Conservation (phyloP, 2,329 filamentous ascomycete species). For the Scytalidium lignicola region DNA sequence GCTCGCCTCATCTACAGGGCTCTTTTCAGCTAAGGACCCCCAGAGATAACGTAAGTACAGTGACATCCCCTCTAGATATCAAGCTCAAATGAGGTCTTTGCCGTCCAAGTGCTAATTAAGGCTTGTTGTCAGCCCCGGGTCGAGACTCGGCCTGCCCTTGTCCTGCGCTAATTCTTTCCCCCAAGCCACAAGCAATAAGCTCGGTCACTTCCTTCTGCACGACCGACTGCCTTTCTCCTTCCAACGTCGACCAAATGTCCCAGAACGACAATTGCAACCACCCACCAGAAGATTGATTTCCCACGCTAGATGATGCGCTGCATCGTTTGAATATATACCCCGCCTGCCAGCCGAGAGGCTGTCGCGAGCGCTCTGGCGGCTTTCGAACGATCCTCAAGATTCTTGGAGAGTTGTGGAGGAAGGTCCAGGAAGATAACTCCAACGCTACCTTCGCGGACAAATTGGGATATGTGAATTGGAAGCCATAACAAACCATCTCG, state of each 20-base stretch:
- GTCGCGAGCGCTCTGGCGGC: neutral
- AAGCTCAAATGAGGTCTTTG: too few relatives aligned
- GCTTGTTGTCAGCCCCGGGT: too few relatives aligned
- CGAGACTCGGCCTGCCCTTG: too few relatives aligned
- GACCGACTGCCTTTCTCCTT: conserved; percentile 7
- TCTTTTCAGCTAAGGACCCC: too few relatives aligned
- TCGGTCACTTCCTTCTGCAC: conserved; percentile 15
- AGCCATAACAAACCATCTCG: neutral
- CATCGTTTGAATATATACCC: neutral
- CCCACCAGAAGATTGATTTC: conserved; percentile 9
- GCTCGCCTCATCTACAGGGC: too few relatives aligned
- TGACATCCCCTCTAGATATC: too few relatives aligned
- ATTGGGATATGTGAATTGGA: neutral
- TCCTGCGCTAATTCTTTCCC: too few relatives aligned
- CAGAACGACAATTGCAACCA: conserved; percentile 11
- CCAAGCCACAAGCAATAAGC: too few relatives aligned
- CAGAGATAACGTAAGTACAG: too few relatives aligned
- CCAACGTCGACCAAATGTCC: neutral
- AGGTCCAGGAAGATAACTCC: too few relatives aligned
- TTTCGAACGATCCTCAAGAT: neutral
- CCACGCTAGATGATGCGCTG: neutral
- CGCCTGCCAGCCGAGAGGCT: neutral
- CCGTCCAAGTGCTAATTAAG: too few relatives aligned
- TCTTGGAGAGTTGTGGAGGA: too few relatives aligned
- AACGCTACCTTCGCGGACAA: neutral